A percentile compares a stretch with the other conserved stretches of the same genome.
These are phyloP conservation scores for Toxicodendron radicans DNA, from an alignment of 345 rosid genomes.

Conservation along the genomic window DNA sequence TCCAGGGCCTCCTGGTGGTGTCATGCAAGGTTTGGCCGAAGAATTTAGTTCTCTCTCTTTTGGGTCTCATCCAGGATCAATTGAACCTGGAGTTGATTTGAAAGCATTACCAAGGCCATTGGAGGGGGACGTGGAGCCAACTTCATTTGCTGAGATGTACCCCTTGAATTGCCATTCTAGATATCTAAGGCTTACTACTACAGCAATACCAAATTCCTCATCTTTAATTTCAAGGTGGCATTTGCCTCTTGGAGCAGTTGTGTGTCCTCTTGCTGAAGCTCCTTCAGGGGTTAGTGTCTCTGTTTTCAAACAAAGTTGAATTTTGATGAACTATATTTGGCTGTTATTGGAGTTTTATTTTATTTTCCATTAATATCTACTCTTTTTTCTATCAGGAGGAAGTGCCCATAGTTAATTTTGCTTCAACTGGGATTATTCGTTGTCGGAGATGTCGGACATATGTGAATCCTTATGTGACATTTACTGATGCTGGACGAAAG, in stretches of 20 bases:
- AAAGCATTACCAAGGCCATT: conserved; percentile 89
- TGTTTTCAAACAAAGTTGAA: conserved; percentile 17
- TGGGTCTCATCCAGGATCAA: conserved; percentile 76
- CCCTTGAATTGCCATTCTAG: conserved; percentile 87
- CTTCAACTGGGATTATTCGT: conserved; percentile 84
- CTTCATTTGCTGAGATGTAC: conserved; percentile 49
- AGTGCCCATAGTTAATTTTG: conserved; percentile 88
- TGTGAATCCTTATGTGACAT: conserved; percentile 88
- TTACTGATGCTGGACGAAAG: conserved; percentile 95
- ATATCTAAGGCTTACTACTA: conserved; percentile 83
- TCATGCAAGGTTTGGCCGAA: conserved; percentile 70
- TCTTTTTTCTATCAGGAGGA: conserved; percentile 67
- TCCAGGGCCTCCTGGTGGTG: conserved; percentile 68
- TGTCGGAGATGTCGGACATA: conserved; percentile 98
- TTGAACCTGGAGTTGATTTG: conserved; percentile 77
- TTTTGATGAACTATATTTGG: conserved; percentile 4
- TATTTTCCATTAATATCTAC: conserved; percentile 22
- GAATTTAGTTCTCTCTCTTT: conserved; percentile 83
- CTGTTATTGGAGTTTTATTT: conserved; percentile 14
- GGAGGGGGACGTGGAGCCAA: conserved; percentile 91
- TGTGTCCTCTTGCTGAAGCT: conserved; percentile 96
- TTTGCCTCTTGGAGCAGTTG: conserved; percentile 96
- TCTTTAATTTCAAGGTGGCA: conserved; percentile 98
- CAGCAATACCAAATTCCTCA: conserved; percentile 84
- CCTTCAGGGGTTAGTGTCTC: conserved; percentile 83